Evolutionary conservation across 345 rosid genomes (phyloP), one percentile per base, ranked within the genome.

Genomic region (Aegle marmelos): DNA sequence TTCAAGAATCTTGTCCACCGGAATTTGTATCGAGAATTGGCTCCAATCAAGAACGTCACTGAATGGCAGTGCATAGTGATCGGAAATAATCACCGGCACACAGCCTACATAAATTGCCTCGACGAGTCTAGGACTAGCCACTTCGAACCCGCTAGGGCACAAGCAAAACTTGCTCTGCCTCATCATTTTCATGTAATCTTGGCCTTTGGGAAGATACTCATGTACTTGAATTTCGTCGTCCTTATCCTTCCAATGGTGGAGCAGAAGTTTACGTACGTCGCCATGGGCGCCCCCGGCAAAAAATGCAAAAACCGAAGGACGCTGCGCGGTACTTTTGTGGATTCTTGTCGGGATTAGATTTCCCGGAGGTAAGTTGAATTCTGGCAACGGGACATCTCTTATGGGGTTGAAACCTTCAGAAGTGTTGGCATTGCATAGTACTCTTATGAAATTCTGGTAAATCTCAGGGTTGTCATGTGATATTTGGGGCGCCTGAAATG

Each of bases 231-330:
- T 73, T 56, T 91, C 83, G 0, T 78, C 74, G 54, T 91, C 97
- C 74, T 86, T 91, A 54, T 73, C 90, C 79, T 89, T 92, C 98
- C 97, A 94, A 4, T 86, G 87, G 27, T 83, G 19, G 6, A 94
- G 60, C 36, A 94, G 59, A 59, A 79, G 72, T 39, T 83, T 73
- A 0, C 97, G 80, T 2, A 90, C 87, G 70, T 77, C 60, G 5
- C 98, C 94, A 7, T 92, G 97, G 22, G 68, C 68, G 22, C 97
- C 91, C 0, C 98, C 97, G 0, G 97, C 90, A 4, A 92, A 92
- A 80, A 94, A 92, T 1, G 94, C 91, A 0, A 92, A 82, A 79
- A 83, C 87, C 2, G 87, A 60, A 6, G 94, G 87, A 17, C 90
- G 81, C 0, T 45, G 22, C 22, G 22, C 24, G 0, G 90, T 83